Evolutionary conservation across 148 eudicot species (phyloP).

Genomic region (Persicaria maculosa): DNA sequence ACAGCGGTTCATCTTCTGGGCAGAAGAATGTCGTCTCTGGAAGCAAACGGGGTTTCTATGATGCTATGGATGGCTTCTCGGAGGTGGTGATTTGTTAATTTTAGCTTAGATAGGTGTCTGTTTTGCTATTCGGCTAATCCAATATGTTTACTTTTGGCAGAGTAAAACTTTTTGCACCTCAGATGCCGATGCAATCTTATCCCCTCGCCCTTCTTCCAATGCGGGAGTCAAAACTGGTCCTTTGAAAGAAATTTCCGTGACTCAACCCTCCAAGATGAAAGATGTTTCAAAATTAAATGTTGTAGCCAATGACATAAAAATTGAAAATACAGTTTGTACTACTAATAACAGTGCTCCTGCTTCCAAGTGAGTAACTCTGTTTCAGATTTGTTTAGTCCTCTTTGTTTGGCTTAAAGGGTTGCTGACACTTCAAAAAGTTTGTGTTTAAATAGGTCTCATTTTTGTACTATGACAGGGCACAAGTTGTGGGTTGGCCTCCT

Average conservation of each 20-base stretch:
- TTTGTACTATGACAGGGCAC: constrained; percentile 43
- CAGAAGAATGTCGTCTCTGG: constrained; percentile 61
- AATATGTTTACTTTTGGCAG: not conserved
- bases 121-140: not conserved
- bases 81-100: not conserved
- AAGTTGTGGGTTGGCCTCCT: constrained; percentile 97
- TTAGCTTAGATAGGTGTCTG: not conserved
- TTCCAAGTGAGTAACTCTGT: constrained; percentile 7
- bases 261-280: constrained; percentile 13
- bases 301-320: not conserved
- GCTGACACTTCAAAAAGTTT: constrained; percentile 14
- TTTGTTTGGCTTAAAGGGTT: constrained; percentile 14
- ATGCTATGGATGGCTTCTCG: constrained; percentile 23
- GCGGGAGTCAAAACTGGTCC: constrained; percentile 4
- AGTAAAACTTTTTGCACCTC: constrained; percentile 6
- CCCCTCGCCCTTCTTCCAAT: constrained; percentile 9
- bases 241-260: constrained; percentile 7
- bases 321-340: not conserved
- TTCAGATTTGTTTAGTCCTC: not conserved
- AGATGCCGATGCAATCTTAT: constrained; percentile 5
- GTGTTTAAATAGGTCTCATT: not conserved
- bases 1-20: constrained; percentile 32
- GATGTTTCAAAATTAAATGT: constrained; percentile 3
- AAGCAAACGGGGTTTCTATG: constrained; percentile 78
- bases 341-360: constrained; percentile 11